Evolutionary conservation across 176 grass and related monocot species (phyloP), one percentile per base, ranked within the genome.

Genomic region (Cenchrus fungigraminus): DNA sequence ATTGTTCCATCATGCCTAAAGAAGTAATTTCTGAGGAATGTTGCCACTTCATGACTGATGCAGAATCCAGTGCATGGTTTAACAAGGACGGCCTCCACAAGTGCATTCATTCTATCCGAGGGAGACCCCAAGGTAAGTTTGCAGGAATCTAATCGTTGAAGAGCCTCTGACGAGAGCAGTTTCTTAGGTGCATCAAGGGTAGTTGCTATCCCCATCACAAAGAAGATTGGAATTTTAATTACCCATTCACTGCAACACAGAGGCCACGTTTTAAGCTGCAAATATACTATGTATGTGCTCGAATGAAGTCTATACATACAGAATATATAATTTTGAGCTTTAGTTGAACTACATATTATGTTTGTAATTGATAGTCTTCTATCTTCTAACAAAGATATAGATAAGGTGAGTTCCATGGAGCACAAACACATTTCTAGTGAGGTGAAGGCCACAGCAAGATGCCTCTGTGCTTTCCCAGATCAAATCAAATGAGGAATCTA

Each of bases 21-120:
- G 79, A 98, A 98, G 89, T 95, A 98, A 74, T 98, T 98, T 90
- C 85, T 93, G 56, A 98, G 83, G 82, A 98, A 98, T 76, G 79
- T 17, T 8, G 89, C 85, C 71, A 94, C 91, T 85, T 92, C 89
- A 54, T 93, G 93, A 56, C 93, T 77, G 70, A 98, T 87, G 65
- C 83, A 86, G 83, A 95, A 98, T 76, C 87, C 86, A 76, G 79
- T 49, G 0, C 91, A 93, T 73, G 85, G 83, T 71, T 87, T 87
- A 80, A 94, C 91, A 83, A 98, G 96, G 74, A 94, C 76, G 54
- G 93, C 87, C 76, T 98, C 96, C 51, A 95, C 85, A 84, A 98
- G 81, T 78, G 92, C 86, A 87, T 98, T 91, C 96, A 98, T 92
- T 89, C 91, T 93, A 79, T 93, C 91, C 69, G 83, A 85, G 47